Evolutionary conservation across 345 rosid genomes (phyloP), one percentile per base, ranked within the genome.

Genomic region (Nephelium lappaceum): DNA sequence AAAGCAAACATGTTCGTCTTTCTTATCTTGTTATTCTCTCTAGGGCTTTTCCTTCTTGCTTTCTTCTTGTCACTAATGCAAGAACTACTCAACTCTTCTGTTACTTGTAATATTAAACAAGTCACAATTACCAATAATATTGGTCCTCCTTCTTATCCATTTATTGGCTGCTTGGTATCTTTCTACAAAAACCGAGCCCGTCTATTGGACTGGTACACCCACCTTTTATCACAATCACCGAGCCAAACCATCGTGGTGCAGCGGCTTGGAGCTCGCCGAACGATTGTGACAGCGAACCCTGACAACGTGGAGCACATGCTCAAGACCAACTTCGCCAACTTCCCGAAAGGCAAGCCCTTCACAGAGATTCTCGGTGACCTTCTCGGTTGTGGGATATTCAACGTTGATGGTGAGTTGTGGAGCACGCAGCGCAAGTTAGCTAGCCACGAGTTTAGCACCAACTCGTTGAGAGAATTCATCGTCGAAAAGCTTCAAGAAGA

Each of bases 321-420:
- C 77, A 94, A 84, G 74, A 80, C 86, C 36, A 87, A 89, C 68
- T 94, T 94, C 83, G 39, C 16, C 5, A 92, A 94, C 84, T 92
- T 85, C 80, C 98, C 98, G 8, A 94, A 94, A 81, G 98, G 98
- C n/a, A 83, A 84, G 70, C 93, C 94, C 67, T 94, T 94, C 72
- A 89, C 93, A 2, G 91, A 86, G 39, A 86, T 94, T 69, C 91
- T 94, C 6, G 95, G 97, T 0, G 98, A 94, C 72, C 79, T 94
- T 58, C 95, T 94, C 16, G 98, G 98, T 27, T 77, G 86, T 5
- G 98, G 98, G 3, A 94, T 94, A 24, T 94, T 94, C 75, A 94
- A 90, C 71, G 91, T 85, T 1, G 98, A 94, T 31, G 98, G 94
- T n/a, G 88, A 91, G n/a, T 45, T 83, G 19, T 94, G 98, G 97